Evolutionary conservation across 257 asterid genomes (phyloP), one percentile per base, ranked within the genome.

Genomic region (Phtheirospermum japonicum): DNA sequence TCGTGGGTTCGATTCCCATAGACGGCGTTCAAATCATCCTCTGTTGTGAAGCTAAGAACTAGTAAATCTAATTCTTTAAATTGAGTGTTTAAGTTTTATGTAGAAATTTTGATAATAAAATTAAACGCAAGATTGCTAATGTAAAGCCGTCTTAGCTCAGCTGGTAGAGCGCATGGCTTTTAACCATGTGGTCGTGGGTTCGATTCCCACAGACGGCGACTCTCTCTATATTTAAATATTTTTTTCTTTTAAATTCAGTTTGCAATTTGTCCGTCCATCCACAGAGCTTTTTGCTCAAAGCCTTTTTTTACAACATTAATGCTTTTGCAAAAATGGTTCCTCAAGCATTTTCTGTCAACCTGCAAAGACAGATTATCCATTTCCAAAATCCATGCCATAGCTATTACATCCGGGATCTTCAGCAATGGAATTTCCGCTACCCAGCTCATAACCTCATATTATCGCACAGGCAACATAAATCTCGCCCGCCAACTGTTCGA

Each of bases 141-240:
- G n/a, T n/a, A n/a, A 37, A 45, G 64, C 71, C 71, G 71, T 66
- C 64, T 66, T 56, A 65, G 63, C 64, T 56, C 58, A 66, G 57
- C 49, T 10, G 71, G 64, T 66, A 55, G 71, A 65, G 59, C 89
- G 94, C 91, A 76, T 88, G 94, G 95, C 95, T 90, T 88, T 91
- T 91, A 86, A 86, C 95, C 86, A 84, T 69, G 90, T 84, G 89
- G 95, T 81, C 93, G 88, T 84, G 92, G 92, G 94, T 85, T 88
- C 94, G 92, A 91, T 79, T 79, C 94, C 95, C 95, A 85, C 92
- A 83, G 90, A 85, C 84, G 95, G 92, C 90, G 90, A 4, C 0
- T 3, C 4, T 28, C 30, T 55, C n/a, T 30, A 30, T 28, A 28
- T n/a, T n/a, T n/a, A n/a, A n/a, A n/a, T n/a, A 2, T 12, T 31